Evolutionary conservation across 495 filamentous ascomycete species (phyloP), one percentile per base, ranked within the genome.

Genomic region (Jackrogersella multiformis): DNA sequence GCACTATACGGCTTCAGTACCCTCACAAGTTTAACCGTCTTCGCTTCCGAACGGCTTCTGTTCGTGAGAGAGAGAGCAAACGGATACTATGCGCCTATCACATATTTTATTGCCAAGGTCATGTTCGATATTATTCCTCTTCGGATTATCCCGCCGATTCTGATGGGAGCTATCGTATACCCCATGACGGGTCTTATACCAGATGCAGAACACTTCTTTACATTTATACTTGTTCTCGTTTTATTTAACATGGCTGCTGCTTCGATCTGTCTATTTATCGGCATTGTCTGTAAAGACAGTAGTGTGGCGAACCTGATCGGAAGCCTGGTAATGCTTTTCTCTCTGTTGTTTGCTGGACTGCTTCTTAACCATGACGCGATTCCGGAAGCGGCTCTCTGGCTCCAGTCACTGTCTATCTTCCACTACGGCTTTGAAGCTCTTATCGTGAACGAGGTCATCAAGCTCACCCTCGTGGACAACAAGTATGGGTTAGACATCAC

Each of bases 371-470:
- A 96, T 71, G 87, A 97, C 73, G 92, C 90, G 12, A 98, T 98
- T 60, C 95, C 95, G 3, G 78, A 84, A 36, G 86, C 88, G 6
- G 90, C 92, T 6, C 72, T 92, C 57, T 99, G 95, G 95, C 74
- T 98, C 34, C 96, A 99, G 79, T 80, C 93, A 81, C 83, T 97
- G n/a, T 97, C 93, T 16, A 99, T 99, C 67, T 99, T 98, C 87
- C 95, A 99, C 75, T 99, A 97, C 74, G 95, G 89, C 2, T 98
- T 99, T 69, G 95, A 97, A 81, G 90, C 92, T 2, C 84, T 99
- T 20, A 95, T 98, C 61, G 95, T 99, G 72, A 99, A 99, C 75
- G 95, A 99, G 79, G 95, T 97, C 51, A 87, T 88, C n/a, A 92
- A 90, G 75, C 82, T 98, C 61, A 92, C 90, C 1, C 84, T 99